These are phyloP conservation scores for Phytophthora tubulina DNA, from an alignment of 352 stramenopile genomes.

Conservation along the genomic window DNA sequence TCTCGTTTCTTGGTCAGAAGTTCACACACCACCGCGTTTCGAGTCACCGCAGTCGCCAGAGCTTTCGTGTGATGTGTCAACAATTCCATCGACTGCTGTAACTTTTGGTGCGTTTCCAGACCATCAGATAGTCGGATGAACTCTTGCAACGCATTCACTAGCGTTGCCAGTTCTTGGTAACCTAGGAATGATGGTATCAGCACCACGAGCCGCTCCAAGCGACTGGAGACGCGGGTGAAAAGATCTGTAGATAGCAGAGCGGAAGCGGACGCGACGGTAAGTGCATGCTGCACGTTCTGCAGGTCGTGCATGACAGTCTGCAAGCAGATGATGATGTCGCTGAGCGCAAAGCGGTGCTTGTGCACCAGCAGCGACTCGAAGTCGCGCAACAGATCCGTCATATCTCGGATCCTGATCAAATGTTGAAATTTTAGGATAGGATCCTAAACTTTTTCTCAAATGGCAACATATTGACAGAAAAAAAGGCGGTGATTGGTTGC, in stretches of 20 bases:
- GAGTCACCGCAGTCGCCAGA: conserved; percentile 8
- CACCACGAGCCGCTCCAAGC: conserved; percentile 19
- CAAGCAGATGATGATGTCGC: conserved; percentile 37
- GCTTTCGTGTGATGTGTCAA: conserved; percentile 4
- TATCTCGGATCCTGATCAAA: background rate
- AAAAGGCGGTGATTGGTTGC: no score
- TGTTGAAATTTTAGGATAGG: background rate
- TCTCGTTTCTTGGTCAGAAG: conserved; percentile 38
- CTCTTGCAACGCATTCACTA: conserved; percentile 27
- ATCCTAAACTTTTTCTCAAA: no score
- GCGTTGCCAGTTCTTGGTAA: conserved; percentile 18
- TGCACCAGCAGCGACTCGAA: conserved; percentile 62
- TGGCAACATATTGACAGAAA: no score
- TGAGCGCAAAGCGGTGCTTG: conserved; percentile 49
- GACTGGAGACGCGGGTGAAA: conserved; percentile 15
- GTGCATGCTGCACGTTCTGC: conserved; percentile 13
- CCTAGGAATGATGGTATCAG: conserved; percentile 31
- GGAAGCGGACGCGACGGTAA: background rate
- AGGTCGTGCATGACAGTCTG: conserved; percentile 22
- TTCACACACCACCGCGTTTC: conserved; percentile 2
- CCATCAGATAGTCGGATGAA: conserved; percentile 4
- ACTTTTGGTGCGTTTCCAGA: conserved; percentile 8
- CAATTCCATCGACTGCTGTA: background rate
- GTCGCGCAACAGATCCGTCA: conserved; percentile 31
- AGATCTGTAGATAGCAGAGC: background rate